Evolutionary conservation across 352 stramenopile genomes (phyloP), one percentile per base, ranked within the genome.

Genomic region (Phytopythium vexans): DNA sequence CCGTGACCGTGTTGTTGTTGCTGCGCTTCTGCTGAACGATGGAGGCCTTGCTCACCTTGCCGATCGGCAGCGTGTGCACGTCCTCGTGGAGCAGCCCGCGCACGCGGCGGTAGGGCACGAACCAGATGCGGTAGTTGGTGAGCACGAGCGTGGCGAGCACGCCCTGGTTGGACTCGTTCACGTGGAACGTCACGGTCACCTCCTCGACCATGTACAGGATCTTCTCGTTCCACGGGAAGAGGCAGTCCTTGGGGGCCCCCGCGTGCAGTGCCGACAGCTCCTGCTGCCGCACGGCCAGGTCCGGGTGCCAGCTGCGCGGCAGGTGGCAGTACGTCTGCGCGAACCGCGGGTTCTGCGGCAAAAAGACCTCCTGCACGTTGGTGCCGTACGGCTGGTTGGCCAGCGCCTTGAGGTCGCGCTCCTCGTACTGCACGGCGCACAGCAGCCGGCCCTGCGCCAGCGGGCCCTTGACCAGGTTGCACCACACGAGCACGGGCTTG

Each of bases 141-240:
- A 94, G 60, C 40, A 94, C 75, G 21, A 94, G 56, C 16, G 82
- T 90, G 6, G 82, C 81, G 6, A 94, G 61, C 32, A 94, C 84
- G 39, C 84, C 84, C 50, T 94, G 84, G 46, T 52, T 94, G 6
- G 68, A 82, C 35, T 94, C 84, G 40, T 91, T 94, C 45, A 94
- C 81, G 58, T 94, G 84, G 49, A 94, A 94, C n/a, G 84, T 94
- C 8, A 94, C 78, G 0, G 81, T 88, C 39, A 94, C 82, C 54
- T 94, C 84, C 56, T 94, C 84, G 37, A 94, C 72, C 79, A 92
- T 89, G 58, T 94, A 76, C 52, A 94, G 52, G 8, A 94, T 63
- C 58, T 84, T 89, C 55, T 94, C 84, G 49, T 92, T 74, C 76
- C 79, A 94, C 36, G 84, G 84, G 31, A 94, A 92, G 12, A 94